phyloP scores from a whole-genome alignment of 768 basidiomycete species.

The Hirschioporus abietinus region DNA sequence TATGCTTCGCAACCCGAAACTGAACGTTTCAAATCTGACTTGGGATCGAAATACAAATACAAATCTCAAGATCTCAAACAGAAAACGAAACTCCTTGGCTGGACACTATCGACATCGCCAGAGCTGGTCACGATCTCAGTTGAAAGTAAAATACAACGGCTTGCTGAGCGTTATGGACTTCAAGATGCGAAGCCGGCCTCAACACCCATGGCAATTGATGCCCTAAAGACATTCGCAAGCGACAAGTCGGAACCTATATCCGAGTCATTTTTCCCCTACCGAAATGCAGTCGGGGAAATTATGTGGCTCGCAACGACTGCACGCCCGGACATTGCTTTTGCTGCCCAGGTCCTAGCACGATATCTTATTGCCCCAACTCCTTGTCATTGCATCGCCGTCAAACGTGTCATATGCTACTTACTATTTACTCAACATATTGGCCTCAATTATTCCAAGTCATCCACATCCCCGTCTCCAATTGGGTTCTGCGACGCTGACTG shows the following conservation, averaged over 20 bases:
- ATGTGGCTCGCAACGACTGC: constrained; percentile 1
- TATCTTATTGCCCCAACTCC: constrained; percentile 22
- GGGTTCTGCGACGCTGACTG: constrained; percentile 24
- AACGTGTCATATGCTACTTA: constrained; percentile 22
- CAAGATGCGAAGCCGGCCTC: constrained; percentile 15
- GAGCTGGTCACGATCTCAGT: constrained; percentile 22
- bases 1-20: constrained; percentile 12
- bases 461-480: not conserved
- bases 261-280: constrained; percentile 6
- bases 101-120: constrained; percentile 25
- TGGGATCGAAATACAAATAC: constrained; percentile 20
- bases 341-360: constrained; percentile 17
- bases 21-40: constrained; percentile 22
- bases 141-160: constrained; percentile 17
- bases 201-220: constrained; percentile 17
- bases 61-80: constrained; percentile 30
- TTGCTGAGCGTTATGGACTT: constrained; percentile 22
- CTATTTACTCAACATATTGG: constrained; percentile 14
- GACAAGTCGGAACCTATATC: not conserved
- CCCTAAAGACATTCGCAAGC: constrained; percentile 15
- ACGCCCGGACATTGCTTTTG: constrained; percentile 15
- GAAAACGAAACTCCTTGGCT: constrained; percentile 26
- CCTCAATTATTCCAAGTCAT: constrained; percentile 5
- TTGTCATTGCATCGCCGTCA: constrained; percentile 20
- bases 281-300: constrained; percentile 1